Conservation (phyloP, 2,329 filamentous ascomycete genomes). For the Penicillium crustosum region DNA sequence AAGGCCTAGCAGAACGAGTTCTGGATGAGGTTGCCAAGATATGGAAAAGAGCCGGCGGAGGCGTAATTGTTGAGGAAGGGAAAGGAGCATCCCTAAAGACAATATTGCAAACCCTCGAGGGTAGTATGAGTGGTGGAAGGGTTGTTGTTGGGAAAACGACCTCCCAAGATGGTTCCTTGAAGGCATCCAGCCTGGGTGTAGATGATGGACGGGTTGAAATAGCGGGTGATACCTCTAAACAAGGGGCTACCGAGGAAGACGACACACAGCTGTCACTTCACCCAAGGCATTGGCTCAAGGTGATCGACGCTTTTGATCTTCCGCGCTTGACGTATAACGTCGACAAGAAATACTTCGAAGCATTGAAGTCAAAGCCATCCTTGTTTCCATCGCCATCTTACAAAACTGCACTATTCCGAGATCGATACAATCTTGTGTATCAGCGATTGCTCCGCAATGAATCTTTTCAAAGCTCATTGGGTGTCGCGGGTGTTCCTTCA, state of each 20-base stretch:
- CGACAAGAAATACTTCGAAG: constrained; percentile 86
- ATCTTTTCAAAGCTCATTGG: constrained; percentile 82
- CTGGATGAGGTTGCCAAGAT: constrained; percentile 85
- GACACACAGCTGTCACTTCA: constrained; percentile 65
- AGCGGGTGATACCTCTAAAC: constrained; percentile 51
- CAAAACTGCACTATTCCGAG: constrained; percentile 82
- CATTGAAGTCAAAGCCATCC: constrained; percentile 63
- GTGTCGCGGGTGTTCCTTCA: constrained; percentile 56
- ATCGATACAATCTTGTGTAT: constrained; percentile 88
- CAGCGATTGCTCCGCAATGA: constrained; percentile 91
- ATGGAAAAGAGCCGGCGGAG: constrained; percentile 88
- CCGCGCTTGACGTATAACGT: constrained; percentile 56
- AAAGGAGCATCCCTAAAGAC: constrained; percentile 67
- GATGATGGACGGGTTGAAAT: constrained; percentile 46
- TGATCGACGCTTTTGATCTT: constrained; percentile 81
- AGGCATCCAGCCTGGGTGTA: constrained; percentile 39
- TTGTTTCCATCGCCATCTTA: constrained; percentile 74
- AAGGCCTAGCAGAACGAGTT: constrained; percentile 87
- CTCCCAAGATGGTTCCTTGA: constrained; percentile 21
- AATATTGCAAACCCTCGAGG: constrained; percentile 80
- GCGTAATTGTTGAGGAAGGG: constrained; percentile 84
- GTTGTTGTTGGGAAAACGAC: constrained; percentile 46
- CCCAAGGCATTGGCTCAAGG: constrained; percentile 77
- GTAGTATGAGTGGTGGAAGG: constrained; percentile 82
- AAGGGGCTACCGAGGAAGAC: constrained; percentile 54